Evolutionary conservation across 148 eudicot genomes (phyloP).

Genomic region (Polygonum maritimum): DNA sequence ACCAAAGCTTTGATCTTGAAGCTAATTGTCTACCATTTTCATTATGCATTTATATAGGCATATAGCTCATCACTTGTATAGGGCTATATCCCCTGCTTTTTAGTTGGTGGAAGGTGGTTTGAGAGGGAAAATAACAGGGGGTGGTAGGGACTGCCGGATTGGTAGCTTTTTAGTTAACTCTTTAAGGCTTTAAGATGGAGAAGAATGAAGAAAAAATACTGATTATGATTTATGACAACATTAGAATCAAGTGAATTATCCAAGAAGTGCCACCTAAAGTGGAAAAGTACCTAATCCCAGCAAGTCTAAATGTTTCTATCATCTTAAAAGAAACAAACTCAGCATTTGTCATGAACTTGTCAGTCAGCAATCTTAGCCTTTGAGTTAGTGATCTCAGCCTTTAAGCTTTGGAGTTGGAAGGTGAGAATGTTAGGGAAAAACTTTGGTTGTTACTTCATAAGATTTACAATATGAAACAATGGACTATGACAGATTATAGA

Average conservation of each 20-base stretch:
- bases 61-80: too few species aligned
- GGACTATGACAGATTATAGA: background rate
- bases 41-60: too few species aligned
- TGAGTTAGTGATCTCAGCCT: background rate
- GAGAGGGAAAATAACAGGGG: background rate
- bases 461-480: background rate
- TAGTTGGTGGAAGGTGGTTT: background rate
- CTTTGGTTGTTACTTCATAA: background rate
- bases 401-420: background rate
- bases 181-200: background rate
- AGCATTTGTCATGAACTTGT: background rate
- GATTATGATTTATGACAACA: background rate
- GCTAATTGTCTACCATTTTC: too few species aligned
- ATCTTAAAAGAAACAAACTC: background rate
- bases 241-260: background rate
- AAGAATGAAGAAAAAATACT: background rate
- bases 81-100: background rate
- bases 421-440: background rate
- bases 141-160: too few species aligned
- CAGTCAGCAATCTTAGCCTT: background rate
- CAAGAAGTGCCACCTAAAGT: background rate
- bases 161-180: background rate
- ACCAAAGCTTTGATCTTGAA: too few species aligned
- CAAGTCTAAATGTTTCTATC: background rate
- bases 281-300: background rate